These are phyloP conservation scores for Epichloe gansuensis DNA, from an alignment of 2,329 filamentous ascomycete genomes.

Conservation along the genomic window DNA sequence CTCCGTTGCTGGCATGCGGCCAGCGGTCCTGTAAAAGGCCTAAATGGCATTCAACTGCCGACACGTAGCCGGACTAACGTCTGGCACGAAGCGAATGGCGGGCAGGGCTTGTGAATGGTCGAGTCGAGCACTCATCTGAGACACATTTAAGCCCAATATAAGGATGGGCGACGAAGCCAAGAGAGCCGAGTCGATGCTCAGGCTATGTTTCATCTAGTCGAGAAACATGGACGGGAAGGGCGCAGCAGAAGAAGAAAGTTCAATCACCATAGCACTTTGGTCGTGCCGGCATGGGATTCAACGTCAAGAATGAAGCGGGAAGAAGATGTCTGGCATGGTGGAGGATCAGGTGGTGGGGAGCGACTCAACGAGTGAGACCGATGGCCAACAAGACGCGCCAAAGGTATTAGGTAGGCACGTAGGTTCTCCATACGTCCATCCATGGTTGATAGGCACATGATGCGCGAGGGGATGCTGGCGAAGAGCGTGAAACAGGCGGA, in stretches of 20 bases:
- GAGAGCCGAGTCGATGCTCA: not conserved
- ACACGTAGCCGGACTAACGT: slow-evolving; percentile 2
- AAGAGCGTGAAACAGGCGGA: not conserved
- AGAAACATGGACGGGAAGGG: not conserved
- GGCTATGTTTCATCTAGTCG: not conserved
- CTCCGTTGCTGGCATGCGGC: not conserved
- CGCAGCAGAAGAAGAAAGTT: not conserved
- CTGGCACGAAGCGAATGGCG: slow-evolving; percentile 7
- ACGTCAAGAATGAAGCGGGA: not conserved
- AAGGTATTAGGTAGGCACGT: too few relatives aligned
- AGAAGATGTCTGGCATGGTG: not conserved
- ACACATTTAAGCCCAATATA: slow-evolving; percentile 11
- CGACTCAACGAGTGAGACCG: not conserved
- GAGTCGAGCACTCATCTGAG: slow-evolving; percentile 13
- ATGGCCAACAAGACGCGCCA: not conserved
- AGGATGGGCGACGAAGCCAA: slow-evolving; percentile 7
- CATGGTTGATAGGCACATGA: not conserved
- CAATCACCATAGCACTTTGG: not conserved
- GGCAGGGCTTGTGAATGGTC: slow-evolving; percentile 5
- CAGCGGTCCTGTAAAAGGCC: not conserved
- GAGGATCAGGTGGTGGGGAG: not conserved
- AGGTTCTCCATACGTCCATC: not conserved
- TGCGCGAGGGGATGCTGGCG: not conserved
- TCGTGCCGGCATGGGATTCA: not conserved
- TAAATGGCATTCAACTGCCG: slow-evolving; percentile 5